Conservation (phyloP, 23 red algal species). For the Chondrus crispus region DNA sequence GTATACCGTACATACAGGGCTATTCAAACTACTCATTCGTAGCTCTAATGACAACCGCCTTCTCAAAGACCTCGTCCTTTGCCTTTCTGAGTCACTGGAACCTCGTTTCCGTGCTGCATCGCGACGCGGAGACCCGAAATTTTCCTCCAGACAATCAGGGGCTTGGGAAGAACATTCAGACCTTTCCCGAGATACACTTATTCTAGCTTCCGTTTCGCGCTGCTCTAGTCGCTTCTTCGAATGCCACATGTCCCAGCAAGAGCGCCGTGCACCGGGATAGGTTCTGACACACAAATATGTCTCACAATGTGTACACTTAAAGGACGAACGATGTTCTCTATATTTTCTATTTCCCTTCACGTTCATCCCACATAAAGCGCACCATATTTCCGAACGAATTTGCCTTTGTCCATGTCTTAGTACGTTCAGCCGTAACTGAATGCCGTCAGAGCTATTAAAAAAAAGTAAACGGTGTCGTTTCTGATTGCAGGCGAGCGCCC, state of each 20-base stretch:
- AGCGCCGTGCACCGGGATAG: neutral
- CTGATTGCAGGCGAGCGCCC: neutral
- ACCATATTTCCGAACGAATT: neutral
- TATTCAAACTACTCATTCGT: neutral
- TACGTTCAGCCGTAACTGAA: neutral
- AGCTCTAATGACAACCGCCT: neutral
- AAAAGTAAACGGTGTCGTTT: neutral
- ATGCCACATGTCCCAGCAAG: neutral
- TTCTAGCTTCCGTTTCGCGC: neutral
- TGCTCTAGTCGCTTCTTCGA: neutral
- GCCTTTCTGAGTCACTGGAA: neutral
- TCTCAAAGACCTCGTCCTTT: no score
- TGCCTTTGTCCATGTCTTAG: neutral
- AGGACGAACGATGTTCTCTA: neutral
- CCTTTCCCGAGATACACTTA: no score
- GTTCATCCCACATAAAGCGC: neutral
- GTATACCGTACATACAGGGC: neutral
- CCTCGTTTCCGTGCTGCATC: neutral
- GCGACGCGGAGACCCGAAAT: neutral
- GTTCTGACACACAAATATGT: neutral
- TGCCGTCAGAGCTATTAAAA: neutral
- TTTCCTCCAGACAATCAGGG: no score
- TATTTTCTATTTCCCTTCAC: neutral
- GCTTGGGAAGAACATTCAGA: no score
- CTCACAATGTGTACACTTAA: neutral